Percentiles rank a stretch among this genome's conserved stretches.
Evolutionary conservation across 2,329 filamentous ascomycete species (phyloP).

Genomic region (Ambrosiella beaveri): DNA sequence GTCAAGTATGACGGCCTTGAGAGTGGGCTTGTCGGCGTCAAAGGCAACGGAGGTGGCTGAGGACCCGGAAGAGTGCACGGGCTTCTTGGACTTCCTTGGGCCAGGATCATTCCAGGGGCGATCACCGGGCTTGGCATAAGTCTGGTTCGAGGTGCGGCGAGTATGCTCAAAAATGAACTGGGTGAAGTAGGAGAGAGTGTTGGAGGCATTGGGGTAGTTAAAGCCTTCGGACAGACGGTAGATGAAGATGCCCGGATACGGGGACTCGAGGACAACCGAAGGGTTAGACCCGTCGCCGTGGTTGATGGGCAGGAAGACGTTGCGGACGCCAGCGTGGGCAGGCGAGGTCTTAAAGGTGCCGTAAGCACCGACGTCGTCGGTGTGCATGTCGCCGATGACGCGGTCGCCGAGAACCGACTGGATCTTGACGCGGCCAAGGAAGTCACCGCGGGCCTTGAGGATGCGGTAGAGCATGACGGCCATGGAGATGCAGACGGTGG

Average conservation of each 20-base stretch:
- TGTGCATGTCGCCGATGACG: conserved; percentile 43
- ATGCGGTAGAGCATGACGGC: conserved; percentile 61
- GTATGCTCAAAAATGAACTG: conserved; percentile 52
- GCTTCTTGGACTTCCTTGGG: conserved; percentile 35
- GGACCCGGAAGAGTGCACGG: conserved; percentile 17
- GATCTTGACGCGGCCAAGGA: conserved; percentile 64
- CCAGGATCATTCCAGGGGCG: conserved; percentile 92
- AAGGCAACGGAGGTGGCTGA: conserved; percentile 11
- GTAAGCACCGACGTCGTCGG: conserved; percentile 32
- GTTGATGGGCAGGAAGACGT: conserved; percentile 73
- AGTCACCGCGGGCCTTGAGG: conserved; percentile 59
- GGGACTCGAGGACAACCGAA: conserved; percentile 56
- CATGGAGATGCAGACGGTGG: conserved; percentile 52
- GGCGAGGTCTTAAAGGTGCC: conserved; percentile 32
- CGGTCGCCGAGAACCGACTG: conserved; percentile 71
- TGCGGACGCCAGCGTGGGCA: conserved; percentile 33
- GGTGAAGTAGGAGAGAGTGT: conserved; percentile 66
- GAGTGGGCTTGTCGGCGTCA: conserved; percentile 40
- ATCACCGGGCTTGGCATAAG: conserved; percentile 52
- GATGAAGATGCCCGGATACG: conserved; percentile 86
- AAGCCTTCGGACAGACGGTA: conserved; percentile 90
- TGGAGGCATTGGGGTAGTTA: conserved; percentile 87
- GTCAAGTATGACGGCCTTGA: conserved; percentile 84
- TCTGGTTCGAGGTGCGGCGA: conserved; percentile 54
- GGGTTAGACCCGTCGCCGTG: conserved; percentile 88